Base-by-base conservation (phyloP, 768 basidiomycete genomes). In the Lactifluus rugatus region DNA sequence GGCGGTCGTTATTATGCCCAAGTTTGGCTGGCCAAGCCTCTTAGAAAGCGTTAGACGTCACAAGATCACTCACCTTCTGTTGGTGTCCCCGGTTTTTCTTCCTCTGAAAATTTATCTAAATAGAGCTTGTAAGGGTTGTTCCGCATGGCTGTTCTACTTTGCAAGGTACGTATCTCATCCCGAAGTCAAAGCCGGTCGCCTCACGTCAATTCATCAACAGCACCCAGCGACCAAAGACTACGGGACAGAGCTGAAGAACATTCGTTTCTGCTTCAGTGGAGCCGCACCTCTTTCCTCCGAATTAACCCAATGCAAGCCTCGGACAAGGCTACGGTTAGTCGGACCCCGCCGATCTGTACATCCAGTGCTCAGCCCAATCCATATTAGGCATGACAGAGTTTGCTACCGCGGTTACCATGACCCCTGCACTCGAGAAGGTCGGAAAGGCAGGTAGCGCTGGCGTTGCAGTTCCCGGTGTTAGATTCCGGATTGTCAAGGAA, bases 361-460 rank as follows among this genome's bases (percentile, higher is more conserved):
- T 41, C 34, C 14, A 23, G 5, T 10, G 16, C 28, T 34, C 32
- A 16, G 13, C 21, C 14, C 31, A 17, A 48, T 34, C 34, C 5
- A 23, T 23, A 19, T n/a, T 17, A 86, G 85, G 86, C 11, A 80
- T 85, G 81, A 88, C 86, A 0, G 86, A 89, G 66, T 77, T 81
- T 0, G 73, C 75, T 51, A 82, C 82, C 0, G 75, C 78, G 3
- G 74, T 78, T 8, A 69, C 75, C 16, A 76, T 83, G 73, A 58
- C 81, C 77, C 69, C 68, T 78, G 31, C 69, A 75, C 10, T 69
- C 70, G 2, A 71, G 36, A 80, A 76, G 63, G 66, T 80, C 36
- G 83, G 82, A 11, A 69, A 72, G 7, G 74, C 77, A 4, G 84
- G 84, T 45, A 75, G 83, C 44, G 69, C 70, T 7, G 77, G 74